Evolutionary conservation across 768 basidiomycete species (phyloP), one percentile per base, ranked within the genome.

Genomic region (Russula brevipes): DNA sequence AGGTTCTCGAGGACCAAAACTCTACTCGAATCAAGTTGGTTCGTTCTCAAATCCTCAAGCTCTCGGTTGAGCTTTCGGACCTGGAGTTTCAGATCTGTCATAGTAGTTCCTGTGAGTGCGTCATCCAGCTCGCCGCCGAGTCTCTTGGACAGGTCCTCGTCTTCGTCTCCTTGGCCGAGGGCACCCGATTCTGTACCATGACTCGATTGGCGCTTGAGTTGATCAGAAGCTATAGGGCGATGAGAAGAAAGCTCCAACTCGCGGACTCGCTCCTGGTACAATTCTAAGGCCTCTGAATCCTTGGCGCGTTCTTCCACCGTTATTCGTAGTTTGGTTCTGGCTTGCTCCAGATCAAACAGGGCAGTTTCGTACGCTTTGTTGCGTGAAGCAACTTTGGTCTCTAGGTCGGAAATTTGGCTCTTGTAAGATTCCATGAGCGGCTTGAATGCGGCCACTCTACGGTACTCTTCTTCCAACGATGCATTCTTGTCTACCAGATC

Each of bases 391-490:
- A 79, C 75, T 72, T 91, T 91, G 30, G 79, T 70, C 72, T 97
- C 95, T 19, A 96, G 80, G 19, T 91, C 86, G 17, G 83, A 78
- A 59, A 97, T 88, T 69, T 95, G 93, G 53, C 77, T 82, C 74
- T 92, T 95, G 78, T 97, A 96, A 1, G 87, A 90, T 66, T 98
- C 96, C 83, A 94, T 88, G 45, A 96, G 80, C 4, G 89, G 89
- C 73, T 89, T 93, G 77, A 90, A 90, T 2, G 87, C 85, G 1
- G 88, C 83, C 11, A 94, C 86, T 70, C 93, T 93, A 72, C 86
- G 84, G 70, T 89, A 91, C 70, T 98, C 94, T 65, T 94, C 92
- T 72, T 98, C 94, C n/a, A 98, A 76, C 1, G 89, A 82, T 0
- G 91, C 88, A 69, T 95, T 94, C 73, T 86, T 89, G 78, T 97